These are phyloP conservation scores for Cicer yamashitae DNA, from an alignment of 306 rosid genomes.

Conservation along the genomic window DNA sequence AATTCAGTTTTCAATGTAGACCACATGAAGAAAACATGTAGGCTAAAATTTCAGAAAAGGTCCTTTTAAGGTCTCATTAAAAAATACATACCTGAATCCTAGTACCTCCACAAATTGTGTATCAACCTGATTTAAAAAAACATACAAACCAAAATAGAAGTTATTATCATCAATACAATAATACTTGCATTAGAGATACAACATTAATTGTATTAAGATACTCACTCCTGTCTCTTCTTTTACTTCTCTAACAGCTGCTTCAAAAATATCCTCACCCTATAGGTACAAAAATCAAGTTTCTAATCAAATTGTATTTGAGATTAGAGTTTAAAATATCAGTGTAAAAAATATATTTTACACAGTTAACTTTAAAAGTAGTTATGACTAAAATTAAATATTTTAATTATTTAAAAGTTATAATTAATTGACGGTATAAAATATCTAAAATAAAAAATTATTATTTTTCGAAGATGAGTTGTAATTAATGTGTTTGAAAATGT, in stretches of 20 bases:
- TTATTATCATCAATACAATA: constrained; percentile 5
- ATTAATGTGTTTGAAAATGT: constrained; percentile 15
- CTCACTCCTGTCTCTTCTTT: constrained; percentile 72
- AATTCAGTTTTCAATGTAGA: background rate
- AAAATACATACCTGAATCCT: constrained; percentile 54
- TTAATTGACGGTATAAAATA: too few relatives aligned
- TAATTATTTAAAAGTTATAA: too few relatives aligned
- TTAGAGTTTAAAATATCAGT: too few relatives aligned
- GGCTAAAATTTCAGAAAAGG: background rate
- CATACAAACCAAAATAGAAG: constrained; percentile 15
- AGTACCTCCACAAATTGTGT: constrained; percentile 57
- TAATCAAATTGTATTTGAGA: constrained; percentile 10
- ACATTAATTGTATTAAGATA: constrained; percentile 24
- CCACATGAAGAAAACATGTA: background rate
- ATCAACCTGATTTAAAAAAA: constrained; percentile 53
- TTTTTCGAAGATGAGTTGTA: background rate
- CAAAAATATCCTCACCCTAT: constrained; percentile 63
- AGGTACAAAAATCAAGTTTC: constrained; percentile 23
- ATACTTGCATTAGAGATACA: constrained; percentile 9
- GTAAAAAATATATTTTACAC: too few relatives aligned
- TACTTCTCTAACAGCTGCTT: constrained; percentile 61
- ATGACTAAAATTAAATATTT: too few relatives aligned
- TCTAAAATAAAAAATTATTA: background rate
- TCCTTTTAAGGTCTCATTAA: background rate
- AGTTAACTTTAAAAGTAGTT: too few relatives aligned